Base-by-base conservation (phyloP, 768 basidiomycete species). In the Suillus subaureus region DNA sequence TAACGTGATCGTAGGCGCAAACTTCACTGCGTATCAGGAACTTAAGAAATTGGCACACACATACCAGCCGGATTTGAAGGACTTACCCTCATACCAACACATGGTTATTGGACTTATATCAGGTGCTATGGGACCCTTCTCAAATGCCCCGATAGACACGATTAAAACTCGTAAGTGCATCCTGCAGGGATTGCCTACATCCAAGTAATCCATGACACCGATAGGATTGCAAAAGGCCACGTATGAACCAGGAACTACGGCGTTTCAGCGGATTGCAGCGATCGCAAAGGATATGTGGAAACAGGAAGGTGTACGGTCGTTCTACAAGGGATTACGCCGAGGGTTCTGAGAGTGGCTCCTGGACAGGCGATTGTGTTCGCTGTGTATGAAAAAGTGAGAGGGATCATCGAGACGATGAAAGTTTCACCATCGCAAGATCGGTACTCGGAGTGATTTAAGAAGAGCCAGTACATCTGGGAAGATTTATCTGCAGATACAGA, bases 11-110 rank as follows among this genome's bases (percentile, higher is more conserved):
- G 7, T 58, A 89, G 96, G 95, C 70, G 96, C 93, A 28, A 99
- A 99, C 78, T 99, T 99, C 72, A 99, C 97, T 5, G 95, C 92
- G 51, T 99, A 99, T 81, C 96, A 97, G 75, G 94, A 99, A 75
- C 82, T 99, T 71, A 99, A 99, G 83, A 93, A 90, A 74, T 69
- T 92, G 61, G 90, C 92, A 16, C 86, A 92, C 64, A 79, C 79
- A 63, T 79, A 85, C 69, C 97, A 99, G 76, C 97, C 96, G 13
- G 87, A 90, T 54, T 78, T 90, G 62, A 73, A 72, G 0, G 91
- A 94, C 47, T 84, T 99, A 35, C 97, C 97, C 4, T 93, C 93
- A 40, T 97, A 93, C 77, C 97, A 99, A 75, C 94, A 96, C 71
- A 97, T 97, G 91, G 57, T 92, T 28, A 94, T 99, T 65, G 97